Evolutionary conservation across 345 rosid species (phyloP).

Genomic region (Aegle marmelos): DNA sequence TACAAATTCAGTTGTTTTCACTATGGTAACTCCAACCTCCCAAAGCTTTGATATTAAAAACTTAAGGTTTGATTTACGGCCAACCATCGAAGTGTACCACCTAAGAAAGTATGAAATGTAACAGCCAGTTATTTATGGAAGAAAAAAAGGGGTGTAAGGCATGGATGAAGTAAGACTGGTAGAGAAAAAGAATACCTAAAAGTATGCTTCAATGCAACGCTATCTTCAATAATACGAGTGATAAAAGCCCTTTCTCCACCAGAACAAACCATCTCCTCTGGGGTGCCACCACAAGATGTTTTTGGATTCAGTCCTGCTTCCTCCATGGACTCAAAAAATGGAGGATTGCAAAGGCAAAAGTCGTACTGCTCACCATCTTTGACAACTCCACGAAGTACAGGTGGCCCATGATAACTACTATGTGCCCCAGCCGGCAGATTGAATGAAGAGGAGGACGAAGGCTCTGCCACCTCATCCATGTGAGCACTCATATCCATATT

Average conservation of each 20-base stretch:
- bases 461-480: constrained; percentile 14
- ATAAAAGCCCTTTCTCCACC: constrained; percentile 93
- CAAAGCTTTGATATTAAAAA: constrained; percentile 67
- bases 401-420: constrained; percentile 38
- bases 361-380: constrained; percentile 72
- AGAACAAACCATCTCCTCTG: constrained; percentile 77
- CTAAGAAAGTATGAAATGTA: constrained; percentile 33
- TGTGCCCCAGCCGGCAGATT: constrained; percentile 18
- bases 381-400: constrained; percentile 64
- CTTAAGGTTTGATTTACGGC: constrained; percentile 80
- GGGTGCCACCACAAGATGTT: constrained; percentile 91
- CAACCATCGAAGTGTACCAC: constrained; percentile 94
- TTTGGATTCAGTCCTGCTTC: constrained; percentile 89
- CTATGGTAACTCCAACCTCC: constrained; percentile 62
- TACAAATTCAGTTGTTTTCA: constrained; percentile 85
- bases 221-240: constrained; percentile 70
- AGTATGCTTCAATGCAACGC: constrained; percentile 53
- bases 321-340: constrained; percentile 77
- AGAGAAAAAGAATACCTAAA: constrained; percentile 43
- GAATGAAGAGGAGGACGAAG: constrained; percentile 17
- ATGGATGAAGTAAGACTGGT: not conserved
- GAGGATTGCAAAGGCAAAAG: constrained; percentile 98
- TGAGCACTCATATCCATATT: constrained; percentile 11
- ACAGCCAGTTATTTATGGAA: not conserved
- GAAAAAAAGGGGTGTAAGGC: not conserved